Conservation (phyloP, 305 asterid genomes). For the Solanum aculeatissimum region DNA sequence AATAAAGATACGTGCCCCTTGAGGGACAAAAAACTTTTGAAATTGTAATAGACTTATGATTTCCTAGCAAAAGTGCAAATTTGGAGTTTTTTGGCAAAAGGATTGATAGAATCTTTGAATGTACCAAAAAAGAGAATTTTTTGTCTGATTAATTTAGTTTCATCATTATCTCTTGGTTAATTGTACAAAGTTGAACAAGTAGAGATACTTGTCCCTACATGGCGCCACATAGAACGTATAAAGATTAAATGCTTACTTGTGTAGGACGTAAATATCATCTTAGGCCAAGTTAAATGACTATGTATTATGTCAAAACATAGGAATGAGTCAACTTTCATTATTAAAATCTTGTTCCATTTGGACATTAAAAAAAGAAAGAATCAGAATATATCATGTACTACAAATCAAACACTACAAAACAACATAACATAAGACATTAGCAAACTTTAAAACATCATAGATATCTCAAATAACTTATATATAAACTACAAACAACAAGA, state of each 20-base stretch:
- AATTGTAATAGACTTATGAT: neutral
- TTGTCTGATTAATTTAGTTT: neutral
- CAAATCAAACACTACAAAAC: neutral
- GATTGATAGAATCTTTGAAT: neutral
- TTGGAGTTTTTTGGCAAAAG: neutral
- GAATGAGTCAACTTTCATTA: neutral
- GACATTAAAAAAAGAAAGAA: neutral
- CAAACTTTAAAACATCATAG: neutral
- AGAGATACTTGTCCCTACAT: too few species aligned
- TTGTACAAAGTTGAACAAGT: too few species aligned
- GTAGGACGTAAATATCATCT: too few species aligned
- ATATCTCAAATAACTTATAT: neutral
- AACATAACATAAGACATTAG: neutral
- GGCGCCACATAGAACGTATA: too few species aligned
- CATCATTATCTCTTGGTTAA: neutral
- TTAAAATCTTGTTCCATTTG: neutral
- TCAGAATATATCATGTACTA: neutral
- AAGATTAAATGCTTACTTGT: too few species aligned
- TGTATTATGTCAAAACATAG: too few species aligned
- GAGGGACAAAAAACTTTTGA: too few species aligned
- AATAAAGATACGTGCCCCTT: too few species aligned
- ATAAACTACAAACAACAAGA: neutral
- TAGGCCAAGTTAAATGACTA: too few species aligned
- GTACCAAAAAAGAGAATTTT: neutral
- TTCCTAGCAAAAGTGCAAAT: neutral